Conservation (phyloP, 495 filamentous ascomycete genomes). For the Penicillium roqueforti region DNA sequence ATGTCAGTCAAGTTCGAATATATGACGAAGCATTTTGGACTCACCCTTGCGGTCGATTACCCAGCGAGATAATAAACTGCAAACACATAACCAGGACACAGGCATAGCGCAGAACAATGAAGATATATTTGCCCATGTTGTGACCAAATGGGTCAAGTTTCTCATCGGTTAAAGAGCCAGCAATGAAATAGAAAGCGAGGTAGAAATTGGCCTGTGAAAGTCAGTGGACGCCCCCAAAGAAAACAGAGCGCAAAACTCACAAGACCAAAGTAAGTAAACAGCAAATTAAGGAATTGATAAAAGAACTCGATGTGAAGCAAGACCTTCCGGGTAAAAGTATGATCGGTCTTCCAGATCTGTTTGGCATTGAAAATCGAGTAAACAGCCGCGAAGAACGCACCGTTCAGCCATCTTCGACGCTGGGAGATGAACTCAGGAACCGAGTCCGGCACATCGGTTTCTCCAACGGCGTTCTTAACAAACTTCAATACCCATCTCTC, state of each 20-base stretch:
- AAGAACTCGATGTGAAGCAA: slow-evolving; percentile 93
- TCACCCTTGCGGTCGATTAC: slow-evolving; percentile 92
- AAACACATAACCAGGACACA: slow-evolving; percentile 84
- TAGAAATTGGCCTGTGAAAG: slow-evolving; percentile 82
- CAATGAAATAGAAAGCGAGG: slow-evolving; percentile 97
- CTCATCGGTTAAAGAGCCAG: slow-evolving; percentile 81
- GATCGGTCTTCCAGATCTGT: slow-evolving; percentile 93
- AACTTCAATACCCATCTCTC: slow-evolving; percentile 98
- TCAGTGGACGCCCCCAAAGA: slow-evolving; percentile 2
- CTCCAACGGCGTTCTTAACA: slow-evolving; percentile 89
- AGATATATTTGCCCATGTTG: slow-evolving; percentile 77
- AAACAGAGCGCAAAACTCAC: slow-evolving; percentile 30
- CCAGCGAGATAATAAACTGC: slow-evolving; percentile 97
- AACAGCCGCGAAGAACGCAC: slow-evolving; percentile 97
- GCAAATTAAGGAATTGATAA: slow-evolving; percentile 84
- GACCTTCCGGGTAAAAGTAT: slow-evolving; percentile 82
- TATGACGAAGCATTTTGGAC: slow-evolving; percentile 3
- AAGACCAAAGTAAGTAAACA: slow-evolving; percentile 97
- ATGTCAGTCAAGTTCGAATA: slow-evolving; percentile 3
- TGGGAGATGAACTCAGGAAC: slow-evolving; percentile 92
- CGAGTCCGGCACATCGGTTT: slow-evolving; percentile 86
- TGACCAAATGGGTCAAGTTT: slow-evolving; percentile 86
- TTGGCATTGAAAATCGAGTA: slow-evolving; percentile 94
- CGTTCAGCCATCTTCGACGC: slow-evolving; percentile 93
- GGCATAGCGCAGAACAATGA: slow-evolving; percentile 77